Percentiles rank a stretch among this genome's conserved stretches.
Conservation (phyloP, 495 filamentous ascomycete genomes). For the Articulospora tetracladia region DNA sequence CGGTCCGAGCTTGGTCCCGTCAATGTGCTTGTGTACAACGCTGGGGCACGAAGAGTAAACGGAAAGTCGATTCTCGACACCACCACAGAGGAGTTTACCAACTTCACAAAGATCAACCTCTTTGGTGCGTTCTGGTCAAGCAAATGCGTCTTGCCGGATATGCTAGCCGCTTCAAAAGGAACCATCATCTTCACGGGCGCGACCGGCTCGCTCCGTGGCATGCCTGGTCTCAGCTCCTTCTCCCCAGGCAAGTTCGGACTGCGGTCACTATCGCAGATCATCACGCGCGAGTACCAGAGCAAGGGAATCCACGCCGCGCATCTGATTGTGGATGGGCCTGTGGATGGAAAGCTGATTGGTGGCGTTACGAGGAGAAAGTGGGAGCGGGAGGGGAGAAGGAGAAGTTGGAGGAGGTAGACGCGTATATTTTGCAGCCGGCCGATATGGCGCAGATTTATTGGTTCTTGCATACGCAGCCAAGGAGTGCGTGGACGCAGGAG, state of each 20-base stretch:
- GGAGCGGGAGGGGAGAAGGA: conserved; percentile 24
- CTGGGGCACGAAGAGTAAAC: conserved; percentile 27
- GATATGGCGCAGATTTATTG: conserved; percentile 74
- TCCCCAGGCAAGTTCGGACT: conserved; percentile 32
- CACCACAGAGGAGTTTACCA: conserved; percentile 28
- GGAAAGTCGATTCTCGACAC: conserved; percentile 28
- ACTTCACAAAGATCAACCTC: conserved; percentile 30
- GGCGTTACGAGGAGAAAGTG: conserved; percentile 33
- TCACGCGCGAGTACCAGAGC: conserved; percentile 29
- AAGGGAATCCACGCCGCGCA: conserved; percentile 28
- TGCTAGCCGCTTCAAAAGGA: conserved; percentile 23
- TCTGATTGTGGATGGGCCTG: conserved; percentile 31
- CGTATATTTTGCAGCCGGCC: conserved; percentile 29
- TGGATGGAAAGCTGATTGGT: conserved; percentile 40
- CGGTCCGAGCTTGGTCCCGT: conserved; percentile 25
- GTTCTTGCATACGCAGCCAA: conserved; percentile 66
- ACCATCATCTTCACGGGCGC: conserved; percentile 33
- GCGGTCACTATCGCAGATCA: conserved; percentile 27
- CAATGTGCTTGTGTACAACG: conserved; percentile 30
- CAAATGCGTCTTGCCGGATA: conserved; percentile 30
- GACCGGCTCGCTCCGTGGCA: conserved; percentile 28
- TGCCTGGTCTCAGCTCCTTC: conserved; percentile 26
- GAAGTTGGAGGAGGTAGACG: conserved; percentile 25
- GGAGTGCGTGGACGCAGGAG: conserved; percentile 64
- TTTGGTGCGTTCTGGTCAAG: conserved; percentile 29